Base-by-base conservation (phyloP, 345 rosid species). In the Angophora floribunda region DNA sequence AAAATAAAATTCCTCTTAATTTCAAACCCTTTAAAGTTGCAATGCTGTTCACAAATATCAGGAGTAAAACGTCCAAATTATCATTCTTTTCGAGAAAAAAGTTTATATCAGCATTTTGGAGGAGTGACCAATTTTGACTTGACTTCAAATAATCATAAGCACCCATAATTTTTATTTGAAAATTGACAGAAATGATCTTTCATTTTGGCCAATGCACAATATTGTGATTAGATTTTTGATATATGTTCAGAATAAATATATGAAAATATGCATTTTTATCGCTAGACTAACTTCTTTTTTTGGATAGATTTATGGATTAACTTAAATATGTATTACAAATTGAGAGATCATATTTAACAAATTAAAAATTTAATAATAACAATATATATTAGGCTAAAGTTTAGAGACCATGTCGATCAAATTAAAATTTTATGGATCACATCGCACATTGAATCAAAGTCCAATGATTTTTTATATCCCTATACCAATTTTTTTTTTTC, bases 31-130 rank as follows among this genome's bases (percentile, higher is more conserved):
- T 3, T 63, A 19, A 7, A 55, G 61, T 13, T 7, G 41, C 41
- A 7, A 3, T 0, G 0, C 0, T 0, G 0, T n/a, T 0, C 2
- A 2, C n/a, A 63, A 63, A 63, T n/a, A 63, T 2, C 41, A n/a
- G 13, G 6, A 2, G 75, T 6, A n/a, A 16, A 70, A 32, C 41
- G 45, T 8, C 4, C 16, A 32, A 9, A 36, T 32, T 32, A 32
- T 70, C 10, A 6, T 24, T 70, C 24, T 32, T 32, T 32, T 0
- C 4, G 0, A 1, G 10, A 70, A 41, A 5, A 36, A 36, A 5
- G 0, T 19, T 63, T 2, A 3, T 1, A 70, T 32, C 13, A 0
- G 4, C 24, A 32, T 36, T 17, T 32, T 36, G 19, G 82, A 70
- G 26, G 26, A 41, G 82, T 8, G 45, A 36, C 3, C 47, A 9